A percentile compares a stretch with the other conserved stretches of the same genome.
Conservation (phyloP, 129 eudicot species). For the Centaurea solstitialis region DNA sequence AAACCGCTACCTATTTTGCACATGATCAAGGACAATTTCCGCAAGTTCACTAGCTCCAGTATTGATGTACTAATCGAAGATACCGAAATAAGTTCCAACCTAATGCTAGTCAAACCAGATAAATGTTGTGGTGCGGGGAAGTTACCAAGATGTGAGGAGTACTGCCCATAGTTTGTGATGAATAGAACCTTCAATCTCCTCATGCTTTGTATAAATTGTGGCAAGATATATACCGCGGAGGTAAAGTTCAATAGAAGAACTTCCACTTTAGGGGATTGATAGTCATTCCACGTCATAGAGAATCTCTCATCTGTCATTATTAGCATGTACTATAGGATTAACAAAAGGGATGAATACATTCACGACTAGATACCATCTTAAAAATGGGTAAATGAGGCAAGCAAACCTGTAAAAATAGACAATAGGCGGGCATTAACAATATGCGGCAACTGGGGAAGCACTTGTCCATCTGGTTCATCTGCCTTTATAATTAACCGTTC, state of each 20-base stretch:
- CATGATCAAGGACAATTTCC: constrained; percentile 46
- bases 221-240: constrained; percentile 30
- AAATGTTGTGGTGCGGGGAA: constrained; percentile 22
- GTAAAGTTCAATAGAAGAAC: constrained; percentile 43
- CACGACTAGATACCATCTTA: not conserved
- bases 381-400: not conserved
- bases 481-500: not conserved
- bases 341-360: not conserved
- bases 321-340: not conserved
- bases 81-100: constrained; percentile 35
- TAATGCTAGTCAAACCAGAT: constrained; percentile 28
- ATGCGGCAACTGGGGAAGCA: not conserved
- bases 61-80: constrained; percentile 21
- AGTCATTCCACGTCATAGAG: constrained; percentile 32
- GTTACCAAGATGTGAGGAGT: constrained; percentile 21
- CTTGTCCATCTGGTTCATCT: constrained; percentile 12
- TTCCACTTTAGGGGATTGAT: constrained; percentile 36
- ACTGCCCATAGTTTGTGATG: constrained; percentile 44
- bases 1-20: constrained; percentile 42
- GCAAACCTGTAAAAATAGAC: constrained; percentile 42
- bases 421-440: constrained; percentile 22
- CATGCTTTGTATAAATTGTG: constrained; percentile 35
- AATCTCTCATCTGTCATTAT: constrained; percentile 35
- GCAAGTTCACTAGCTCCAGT: constrained; percentile 28
- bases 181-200: constrained; percentile 35